These are phyloP conservation scores for Cyberlindnera lachancei DNA, from an alignment of 805 yeast species.

Conservation along the genomic window DNA sequence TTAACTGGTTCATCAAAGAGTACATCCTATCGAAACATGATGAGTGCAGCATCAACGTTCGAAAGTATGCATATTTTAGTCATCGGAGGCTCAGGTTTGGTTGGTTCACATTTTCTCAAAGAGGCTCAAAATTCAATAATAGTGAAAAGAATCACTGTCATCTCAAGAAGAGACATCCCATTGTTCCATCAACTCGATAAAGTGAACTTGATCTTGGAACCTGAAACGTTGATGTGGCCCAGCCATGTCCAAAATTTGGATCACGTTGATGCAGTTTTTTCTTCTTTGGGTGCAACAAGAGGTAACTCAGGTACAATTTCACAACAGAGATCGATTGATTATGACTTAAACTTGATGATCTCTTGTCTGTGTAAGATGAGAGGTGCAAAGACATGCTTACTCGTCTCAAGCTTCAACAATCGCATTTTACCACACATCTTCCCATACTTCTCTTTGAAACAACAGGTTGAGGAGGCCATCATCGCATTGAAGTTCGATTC, in stretches of 20 bases:
- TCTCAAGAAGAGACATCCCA: constrained; percentile 4
- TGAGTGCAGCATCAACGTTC: not conserved
- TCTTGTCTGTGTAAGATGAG: constrained; percentile 63
- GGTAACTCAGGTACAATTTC: constrained; percentile 60
- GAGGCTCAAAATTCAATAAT: constrained; percentile 9
- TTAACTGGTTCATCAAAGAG: no score
- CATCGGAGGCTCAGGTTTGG: constrained; percentile 18
- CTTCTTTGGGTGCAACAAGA: constrained; percentile 68
- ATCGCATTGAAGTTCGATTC: constrained; percentile 51
- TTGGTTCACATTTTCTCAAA: constrained; percentile 13
- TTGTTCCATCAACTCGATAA: constrained; percentile 17
- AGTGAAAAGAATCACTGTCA: constrained; percentile 6
- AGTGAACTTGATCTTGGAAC: constrained; percentile 34
- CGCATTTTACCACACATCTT: constrained; percentile 42
- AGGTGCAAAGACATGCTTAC: constrained; percentile 55
- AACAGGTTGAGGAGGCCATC: constrained; percentile 62
- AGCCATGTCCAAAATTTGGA: constrained; percentile 21
- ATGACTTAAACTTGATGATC: constrained; percentile 54
- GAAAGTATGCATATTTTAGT: constrained; percentile 6
- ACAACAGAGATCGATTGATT: constrained; percentile 62
- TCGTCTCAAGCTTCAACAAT: constrained; percentile 56
- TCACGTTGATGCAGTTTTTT: constrained; percentile 34
- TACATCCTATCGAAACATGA: not conserved
- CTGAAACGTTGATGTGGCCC: constrained; percentile 46
- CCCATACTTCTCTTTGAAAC: constrained; percentile 59